A percentile compares a stretch with the other conserved stretches of the same genome.
These are phyloP conservation scores for Letharia columbiana DNA, from an alignment of 495 filamentous ascomycete species.

Conservation along the genomic window DNA sequence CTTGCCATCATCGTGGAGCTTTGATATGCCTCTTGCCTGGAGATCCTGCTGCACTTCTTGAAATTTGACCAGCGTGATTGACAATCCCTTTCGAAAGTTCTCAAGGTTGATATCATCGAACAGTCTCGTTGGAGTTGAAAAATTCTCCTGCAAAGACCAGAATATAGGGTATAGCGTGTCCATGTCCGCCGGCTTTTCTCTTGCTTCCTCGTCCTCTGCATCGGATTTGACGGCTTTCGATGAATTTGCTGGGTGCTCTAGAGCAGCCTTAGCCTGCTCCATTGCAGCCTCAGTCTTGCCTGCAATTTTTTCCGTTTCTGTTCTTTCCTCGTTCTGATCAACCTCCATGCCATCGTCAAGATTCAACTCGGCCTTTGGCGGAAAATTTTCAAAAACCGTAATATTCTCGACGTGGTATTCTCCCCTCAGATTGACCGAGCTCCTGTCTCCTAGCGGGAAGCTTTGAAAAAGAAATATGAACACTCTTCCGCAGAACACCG, in stretches of 20 bases:
- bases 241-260: slow-evolving; percentile 5
- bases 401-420: slow-evolving; percentile 96
- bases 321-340: slow-evolving; percentile 37
- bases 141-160: slow-evolving; percentile 84
- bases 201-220: slow-evolving; percentile 35
- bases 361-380: slow-evolving; percentile 1
- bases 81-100: slow-evolving; percentile 66
- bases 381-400: slow-evolving; percentile 63
- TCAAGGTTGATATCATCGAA: slow-evolving; percentile 65
- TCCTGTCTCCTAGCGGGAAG: slow-evolving; percentile 90
- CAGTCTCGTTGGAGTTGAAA: slow-evolving; percentile 78
- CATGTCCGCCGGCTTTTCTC: slow-evolving; percentile 45
- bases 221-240: slow-evolving; percentile 48
- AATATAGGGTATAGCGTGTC: slow-evolving; percentile 83
- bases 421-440: slow-evolving; percentile 90
- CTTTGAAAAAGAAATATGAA: slow-evolving; percentile 98
- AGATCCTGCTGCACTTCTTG: slow-evolving; percentile 66
- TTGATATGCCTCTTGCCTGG: slow-evolving; percentile 39
- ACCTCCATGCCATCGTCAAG: slow-evolving; percentile 41
- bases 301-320: slow-evolving; percentile 22
- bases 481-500: slow-evolving; percentile 91
- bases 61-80: slow-evolving; percentile 71
- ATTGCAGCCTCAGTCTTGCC: slow-evolving; percentile 26
- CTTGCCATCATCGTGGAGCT: slow-evolving; percentile 50
- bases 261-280: slow-evolving; percentile 32